Evolutionary conservation across 208 protist species (phyloP).

Genomic region (Trypanosoma theileri): DNA sequence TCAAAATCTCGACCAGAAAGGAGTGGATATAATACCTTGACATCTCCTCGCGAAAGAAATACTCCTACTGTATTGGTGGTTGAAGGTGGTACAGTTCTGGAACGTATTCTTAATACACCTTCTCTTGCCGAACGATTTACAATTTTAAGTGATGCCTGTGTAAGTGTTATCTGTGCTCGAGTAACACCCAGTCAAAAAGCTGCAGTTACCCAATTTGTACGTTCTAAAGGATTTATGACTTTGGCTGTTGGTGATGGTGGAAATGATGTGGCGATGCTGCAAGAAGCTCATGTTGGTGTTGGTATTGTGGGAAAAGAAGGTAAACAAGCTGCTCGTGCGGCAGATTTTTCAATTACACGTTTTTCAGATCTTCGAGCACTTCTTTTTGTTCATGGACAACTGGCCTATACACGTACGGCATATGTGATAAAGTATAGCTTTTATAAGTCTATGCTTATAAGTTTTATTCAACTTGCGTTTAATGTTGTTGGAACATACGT

Average conservation of each 20-base stretch:
- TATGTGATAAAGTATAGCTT: constrained; percentile 97
- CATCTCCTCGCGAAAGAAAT: background rate
- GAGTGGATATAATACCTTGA: background rate
- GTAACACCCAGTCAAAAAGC: constrained; percentile 95
- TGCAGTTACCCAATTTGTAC: constrained; percentile 77
- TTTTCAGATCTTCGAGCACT: constrained; percentile 93
- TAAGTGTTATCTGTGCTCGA: constrained; percentile 93
- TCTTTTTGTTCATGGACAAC: constrained; percentile 95
- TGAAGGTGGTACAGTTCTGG: constrained; percentile 64
- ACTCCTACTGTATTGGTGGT: constrained; percentile 41
- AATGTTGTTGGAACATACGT: constrained; percentile 65
- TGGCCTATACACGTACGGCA: constrained; percentile 88
- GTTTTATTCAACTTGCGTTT: constrained; percentile 92
- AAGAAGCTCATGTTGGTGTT: constrained; percentile 92
- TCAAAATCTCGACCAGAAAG: background rate
- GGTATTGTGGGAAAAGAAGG: constrained; percentile 93
- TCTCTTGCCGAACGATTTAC: constrained; percentile 45
- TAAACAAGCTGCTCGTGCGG: constrained; percentile 88
- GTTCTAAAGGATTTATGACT: constrained; percentile 58
- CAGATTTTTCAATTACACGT: constrained; percentile 93
- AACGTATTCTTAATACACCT: constrained; percentile 60
- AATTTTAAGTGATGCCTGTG: constrained; percentile 53
- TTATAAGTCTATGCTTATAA: constrained; percentile 96
- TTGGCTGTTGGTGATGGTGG: constrained; percentile 96
- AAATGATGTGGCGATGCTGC: constrained; percentile 96